Conservation (phyloP, 345 rosid genomes). For the Gossypium turneri region DNA sequence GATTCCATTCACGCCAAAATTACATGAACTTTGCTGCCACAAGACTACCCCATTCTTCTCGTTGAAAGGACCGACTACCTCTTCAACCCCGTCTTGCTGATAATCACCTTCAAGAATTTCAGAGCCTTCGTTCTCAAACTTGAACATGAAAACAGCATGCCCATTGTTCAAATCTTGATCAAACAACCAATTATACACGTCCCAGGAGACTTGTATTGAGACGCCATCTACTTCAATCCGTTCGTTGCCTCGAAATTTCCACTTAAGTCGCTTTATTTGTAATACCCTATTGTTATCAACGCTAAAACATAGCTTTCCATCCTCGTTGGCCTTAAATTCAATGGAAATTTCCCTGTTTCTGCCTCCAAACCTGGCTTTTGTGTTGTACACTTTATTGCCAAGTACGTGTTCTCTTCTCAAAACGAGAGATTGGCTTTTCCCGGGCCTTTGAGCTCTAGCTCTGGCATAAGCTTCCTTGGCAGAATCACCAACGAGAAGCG, state of each 20-base stretch:
- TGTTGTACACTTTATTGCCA: slow-evolving; percentile 57
- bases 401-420: slow-evolving; percentile 76
- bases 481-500: slow-evolving; percentile 72
- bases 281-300: slow-evolving; percentile 59
- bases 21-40: slow-evolving; percentile 44
- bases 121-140: slow-evolving; percentile 51
- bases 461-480: slow-evolving; percentile 53
- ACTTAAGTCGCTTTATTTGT: slow-evolving; percentile 64
- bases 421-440: slow-evolving; percentile 43
- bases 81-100: neutral
- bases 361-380: slow-evolving; percentile 76
- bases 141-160: slow-evolving; percentile 80
- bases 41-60: slow-evolving; percentile 26
- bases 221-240: slow-evolving; percentile 76
- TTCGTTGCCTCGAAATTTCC: slow-evolving; percentile 96
- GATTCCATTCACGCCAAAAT: slow-evolving; percentile 50
- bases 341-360: slow-evolving; percentile 58
- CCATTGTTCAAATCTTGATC: slow-evolving; percentile 34
- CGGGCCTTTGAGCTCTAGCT: slow-evolving; percentile 36
- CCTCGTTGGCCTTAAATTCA: slow-evolving; percentile 55
- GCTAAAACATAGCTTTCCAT: slow-evolving; percentile 55
- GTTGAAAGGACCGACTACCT: neutral
- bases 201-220: slow-evolving; percentile 79
- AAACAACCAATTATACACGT: slow-evolving; percentile 85
- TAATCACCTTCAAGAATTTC: slow-evolving; percentile 23